Conservation (phyloP, 2,329 filamentous ascomycete species). For the Penicillium sclerotiorum region DNA sequence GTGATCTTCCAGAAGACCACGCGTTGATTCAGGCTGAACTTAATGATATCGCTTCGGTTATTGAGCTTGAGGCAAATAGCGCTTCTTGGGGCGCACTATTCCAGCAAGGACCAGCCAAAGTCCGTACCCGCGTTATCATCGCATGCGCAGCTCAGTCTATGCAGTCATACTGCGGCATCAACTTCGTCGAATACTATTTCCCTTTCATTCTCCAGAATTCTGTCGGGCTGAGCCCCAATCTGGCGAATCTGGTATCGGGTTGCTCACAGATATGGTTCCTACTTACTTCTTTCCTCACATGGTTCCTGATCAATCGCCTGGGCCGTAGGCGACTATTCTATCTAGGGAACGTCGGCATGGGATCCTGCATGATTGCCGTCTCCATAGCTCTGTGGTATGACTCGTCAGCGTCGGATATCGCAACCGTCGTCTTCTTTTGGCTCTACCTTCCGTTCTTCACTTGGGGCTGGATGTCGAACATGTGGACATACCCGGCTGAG, state of each 20-base stretch:
- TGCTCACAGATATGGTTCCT: conserved; percentile 1
- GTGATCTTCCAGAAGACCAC: not conserved
- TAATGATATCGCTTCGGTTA: not conserved
- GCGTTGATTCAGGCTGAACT: not conserved
- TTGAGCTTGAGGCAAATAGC: not conserved
- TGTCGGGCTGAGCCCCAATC: not conserved
- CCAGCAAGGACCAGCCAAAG: not conserved
- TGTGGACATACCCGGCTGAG: conserved; percentile 10
- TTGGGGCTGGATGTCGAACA: conserved; percentile 19
- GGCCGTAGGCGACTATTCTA: not conserved
- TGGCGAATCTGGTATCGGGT: not conserved
- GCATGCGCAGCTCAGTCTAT: not conserved
- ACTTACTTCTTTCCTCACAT: not conserved
- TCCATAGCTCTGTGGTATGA: conserved; percentile 14
- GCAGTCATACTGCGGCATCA: not conserved
- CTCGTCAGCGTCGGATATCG: conserved; percentile 12
- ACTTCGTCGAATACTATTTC: not conserved
- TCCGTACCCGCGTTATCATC: not conserved
- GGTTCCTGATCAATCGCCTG: not conserved
- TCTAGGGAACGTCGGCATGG: not conserved
- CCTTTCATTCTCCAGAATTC: not conserved
- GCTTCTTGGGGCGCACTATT: not conserved
- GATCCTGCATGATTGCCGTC: conserved; percentile 12
- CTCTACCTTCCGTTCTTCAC: conserved; percentile 19
- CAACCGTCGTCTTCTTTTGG: conserved; percentile 18